Evolutionary conservation across 2,329 filamentous ascomycete species (phyloP), one percentile per base, ranked within the genome.

Genomic region (Diaporthe sp.): DNA sequence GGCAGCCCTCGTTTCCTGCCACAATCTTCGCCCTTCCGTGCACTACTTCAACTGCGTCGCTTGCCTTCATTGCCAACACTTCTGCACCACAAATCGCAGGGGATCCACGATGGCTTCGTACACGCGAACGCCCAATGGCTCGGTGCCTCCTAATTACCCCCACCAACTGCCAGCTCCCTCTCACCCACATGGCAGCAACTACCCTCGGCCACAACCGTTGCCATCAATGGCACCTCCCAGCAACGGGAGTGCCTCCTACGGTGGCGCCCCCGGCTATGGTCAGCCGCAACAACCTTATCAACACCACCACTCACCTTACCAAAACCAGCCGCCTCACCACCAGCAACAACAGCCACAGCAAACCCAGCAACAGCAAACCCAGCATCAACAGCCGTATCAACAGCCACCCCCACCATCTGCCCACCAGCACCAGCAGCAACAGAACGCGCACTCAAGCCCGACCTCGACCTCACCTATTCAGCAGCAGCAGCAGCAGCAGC

Each of bases 221-320:
- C 76, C 76, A 5, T 75, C 76, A 28, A 77, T 77, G 76, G 76
- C 73, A 13, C 51, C 76, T 20, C 68, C 76, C n/a, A 63, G 53
- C n/a, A 77, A 75, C n/a, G 76, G 76, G 22, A 71, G 39, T 53
- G 34, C 51, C 13, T 28, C 71, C 10, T 77, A 75, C 49, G 73
- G 63, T 65, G 71, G 47, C 49, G 37, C 68, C 37, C 63, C 73
- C 5, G 67, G 47, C 42, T 77, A 77, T 37, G 49, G 60, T 44
- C 76, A 77, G 49, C 67, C 76, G 28, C 73, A 73, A 63, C 44
- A 75, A 25, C 20, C 67, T n/a, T 75, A 77, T 39, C 75, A 77
- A 39, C 75, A 77, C 34, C 73, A 77, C 20, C 76, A 72, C 49
- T 60, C 70, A 37, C 51, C 76, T 37, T 77, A 75, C 42, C 76